Evolutionary conservation across 192 early-diverging fungal species (phyloP).

Genomic region (Backusella luteola): DNA sequence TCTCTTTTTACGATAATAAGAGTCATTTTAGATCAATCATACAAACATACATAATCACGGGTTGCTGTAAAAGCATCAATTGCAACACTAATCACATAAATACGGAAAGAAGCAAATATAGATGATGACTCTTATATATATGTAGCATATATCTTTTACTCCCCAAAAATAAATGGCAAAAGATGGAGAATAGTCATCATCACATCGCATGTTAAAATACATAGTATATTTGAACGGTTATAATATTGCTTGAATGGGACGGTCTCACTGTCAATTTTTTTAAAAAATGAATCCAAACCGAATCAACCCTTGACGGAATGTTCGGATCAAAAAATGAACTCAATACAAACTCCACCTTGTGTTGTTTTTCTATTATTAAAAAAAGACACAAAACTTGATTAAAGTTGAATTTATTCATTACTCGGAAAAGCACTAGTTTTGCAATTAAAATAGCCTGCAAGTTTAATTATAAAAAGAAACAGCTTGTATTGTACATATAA

Average conservation of each 20-base stretch:
- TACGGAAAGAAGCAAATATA: neutral
- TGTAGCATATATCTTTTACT: too few species aligned
- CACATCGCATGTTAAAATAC: too few species aligned
- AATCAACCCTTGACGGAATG: neutral
- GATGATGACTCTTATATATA: neutral
- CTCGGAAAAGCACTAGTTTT: neutral
- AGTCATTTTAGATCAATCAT: neutral
- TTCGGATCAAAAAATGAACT: neutral
- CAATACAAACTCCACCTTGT: neutral
- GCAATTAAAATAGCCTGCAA: neutral
- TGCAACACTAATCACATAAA: neutral
- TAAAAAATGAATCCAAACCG: neutral
- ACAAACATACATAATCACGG: neutral
- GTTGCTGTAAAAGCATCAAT: neutral
- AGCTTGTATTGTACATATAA: conserved; percentile 1
- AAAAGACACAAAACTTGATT: neutral
- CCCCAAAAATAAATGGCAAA: too few species aligned
- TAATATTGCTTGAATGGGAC: too few species aligned
- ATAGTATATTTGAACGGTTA: too few species aligned
- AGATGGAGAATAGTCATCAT: too few species aligned
- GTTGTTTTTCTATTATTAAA: neutral
- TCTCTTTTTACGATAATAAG: neutral
- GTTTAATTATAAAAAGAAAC: neutral
- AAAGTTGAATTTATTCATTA: neutral
- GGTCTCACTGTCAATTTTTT: neutral